Base-by-base conservation (phyloP, 306 rosid genomes). In the Arachis stenosperma region DNA sequence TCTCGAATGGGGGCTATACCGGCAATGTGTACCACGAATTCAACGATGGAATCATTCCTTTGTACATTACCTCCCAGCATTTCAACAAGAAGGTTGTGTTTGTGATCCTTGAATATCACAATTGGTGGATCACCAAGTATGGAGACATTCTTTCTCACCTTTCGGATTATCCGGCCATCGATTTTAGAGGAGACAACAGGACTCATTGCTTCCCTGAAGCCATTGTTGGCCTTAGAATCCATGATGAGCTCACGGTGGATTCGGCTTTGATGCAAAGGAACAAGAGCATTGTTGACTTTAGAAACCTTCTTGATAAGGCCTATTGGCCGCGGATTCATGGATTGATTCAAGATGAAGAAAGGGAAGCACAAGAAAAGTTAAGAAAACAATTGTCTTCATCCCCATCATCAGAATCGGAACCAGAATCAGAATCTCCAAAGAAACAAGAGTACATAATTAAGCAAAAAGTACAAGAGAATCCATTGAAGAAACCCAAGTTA, bases 1-100 rank as follows among this genome's bases (percentile, higher is more conserved):
- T 95, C 79, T 95, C 99, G 0, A 95, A 92, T 0, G 99, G 99
- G n/a, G 99, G 99, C 14, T 95, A 95, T 51, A 95, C 99, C 0
- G 99, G 99, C 8, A 95, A 95, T 4, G 91, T 91, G 40, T 95
- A 95, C 54, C 99, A 95, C 4, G 99, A 95, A 73, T 95, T 95
- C 88, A 95, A 95, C 17, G 99, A 95, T 22, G 99, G 99, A 74
- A 79, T 95, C 50, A n/a, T 95, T 36, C 99, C 99, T 2, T 62
- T 95, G 54, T 95, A 69, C 73, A 88, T 95, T 27, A 95, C 98
- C 13, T 90, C 98, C 4, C 90, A 90, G 77, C 96, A 78, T 75
- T 84, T 90, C 76, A 81, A 88, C 65, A 95, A 84, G 82, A 88
- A 87, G 70, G 99, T 91, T 66, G 91, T 95, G 58, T 91, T 95